Percentiles rank a stretch among this genome's conserved stretches.
These are phyloP conservation scores for sweet orange (Citrus sinensis) DNA, from an alignment of 345 rosid genomes.

Conservation along the genomic window DNA sequence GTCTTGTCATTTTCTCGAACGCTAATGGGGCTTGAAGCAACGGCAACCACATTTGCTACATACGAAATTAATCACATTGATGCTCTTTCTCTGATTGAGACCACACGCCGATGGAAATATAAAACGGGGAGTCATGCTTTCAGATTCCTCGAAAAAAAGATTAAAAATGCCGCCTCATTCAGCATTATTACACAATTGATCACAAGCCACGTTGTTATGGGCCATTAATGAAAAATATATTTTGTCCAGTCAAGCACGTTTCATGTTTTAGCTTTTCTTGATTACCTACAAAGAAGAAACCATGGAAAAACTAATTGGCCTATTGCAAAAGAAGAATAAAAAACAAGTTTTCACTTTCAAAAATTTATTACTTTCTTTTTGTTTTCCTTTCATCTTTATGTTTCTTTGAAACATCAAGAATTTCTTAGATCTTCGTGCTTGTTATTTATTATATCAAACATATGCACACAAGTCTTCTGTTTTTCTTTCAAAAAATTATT, in stretches of 20 bases:
- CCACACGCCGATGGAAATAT: too few relatives aligned
- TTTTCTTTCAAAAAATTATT: too few relatives aligned
- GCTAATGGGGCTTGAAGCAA: background rate
- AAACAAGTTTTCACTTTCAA: background rate
- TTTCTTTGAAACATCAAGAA: too few relatives aligned
- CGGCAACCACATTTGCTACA: conserved; percentile 16
- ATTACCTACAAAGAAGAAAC: background rate
- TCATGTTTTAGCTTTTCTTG: background rate
- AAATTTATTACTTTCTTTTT: too few relatives aligned
- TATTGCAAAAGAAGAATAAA: background rate
- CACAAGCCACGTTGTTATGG: conserved; percentile 15
- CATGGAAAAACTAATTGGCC: background rate
- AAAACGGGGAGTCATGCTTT: background rate
- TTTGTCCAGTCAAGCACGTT: conserved; percentile 40
- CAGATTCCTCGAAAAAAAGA: background rate
- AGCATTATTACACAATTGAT: conserved; percentile 7
- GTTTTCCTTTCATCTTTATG: background rate
- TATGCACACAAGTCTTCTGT: too few relatives aligned
- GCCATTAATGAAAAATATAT: background rate
- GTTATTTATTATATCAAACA: too few relatives aligned
- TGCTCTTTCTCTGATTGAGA: background rate
- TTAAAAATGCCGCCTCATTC: conserved; percentile 25
- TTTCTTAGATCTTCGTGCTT: too few relatives aligned
- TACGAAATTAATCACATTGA: background rate
- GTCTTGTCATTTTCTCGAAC: conserved; percentile 1